Conservation (phyloP, 805 yeast genomes). For the Clavispora vitiphila region DNA sequence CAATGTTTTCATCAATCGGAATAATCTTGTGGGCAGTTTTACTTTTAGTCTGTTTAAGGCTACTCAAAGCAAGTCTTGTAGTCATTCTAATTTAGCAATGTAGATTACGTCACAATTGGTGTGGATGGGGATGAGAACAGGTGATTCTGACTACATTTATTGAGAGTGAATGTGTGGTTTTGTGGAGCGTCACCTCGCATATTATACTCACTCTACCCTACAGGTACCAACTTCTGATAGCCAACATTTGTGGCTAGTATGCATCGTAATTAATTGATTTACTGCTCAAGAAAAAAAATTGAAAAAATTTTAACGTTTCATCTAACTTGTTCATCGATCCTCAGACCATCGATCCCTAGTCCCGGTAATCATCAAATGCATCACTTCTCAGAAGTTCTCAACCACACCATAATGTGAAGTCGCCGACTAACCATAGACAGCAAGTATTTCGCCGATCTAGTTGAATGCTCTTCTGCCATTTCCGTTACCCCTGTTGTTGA, state of each 20-base stretch:
- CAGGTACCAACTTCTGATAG: neutral
- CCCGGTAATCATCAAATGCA: neutral
- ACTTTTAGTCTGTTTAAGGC: neutral
- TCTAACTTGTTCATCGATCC: neutral
- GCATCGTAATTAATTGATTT: neutral
- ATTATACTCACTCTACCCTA: neutral
- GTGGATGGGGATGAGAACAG: neutral
- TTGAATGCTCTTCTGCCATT: constrained; percentile 5
- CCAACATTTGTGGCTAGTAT: neutral
- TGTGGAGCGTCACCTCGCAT: neutral
- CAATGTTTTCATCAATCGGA: neutral
- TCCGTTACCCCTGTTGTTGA: constrained; percentile 8
- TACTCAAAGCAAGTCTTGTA: neutral
- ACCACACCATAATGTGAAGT: neutral
- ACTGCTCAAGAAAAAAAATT: neutral
- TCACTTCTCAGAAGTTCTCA: neutral
- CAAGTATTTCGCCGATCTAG: neutral
- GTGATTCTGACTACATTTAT: neutral
- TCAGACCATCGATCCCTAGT: neutral
- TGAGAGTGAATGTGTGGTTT: neutral
- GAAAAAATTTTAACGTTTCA: neutral
- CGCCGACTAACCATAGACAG: neutral
- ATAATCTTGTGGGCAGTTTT: neutral
- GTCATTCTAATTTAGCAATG: neutral
- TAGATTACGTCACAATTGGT: neutral